Evolutionary conservation across 768 basidiomycete genomes (phyloP).

Genomic region (Boletus barrowsii): DNA sequence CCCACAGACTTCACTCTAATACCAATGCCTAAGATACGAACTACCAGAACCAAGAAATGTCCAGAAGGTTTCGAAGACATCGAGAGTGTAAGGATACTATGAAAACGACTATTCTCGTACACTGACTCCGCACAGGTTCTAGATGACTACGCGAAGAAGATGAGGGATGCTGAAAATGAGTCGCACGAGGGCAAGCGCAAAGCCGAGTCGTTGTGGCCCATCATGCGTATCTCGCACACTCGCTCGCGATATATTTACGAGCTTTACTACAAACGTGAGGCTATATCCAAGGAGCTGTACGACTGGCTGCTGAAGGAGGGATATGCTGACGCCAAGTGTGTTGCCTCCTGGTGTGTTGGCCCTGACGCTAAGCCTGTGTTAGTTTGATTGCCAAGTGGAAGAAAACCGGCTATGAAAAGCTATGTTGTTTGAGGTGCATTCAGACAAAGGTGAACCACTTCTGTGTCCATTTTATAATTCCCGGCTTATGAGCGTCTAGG

Average conservation of each 20-base stretch:
- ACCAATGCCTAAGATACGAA: constrained; percentile 90
- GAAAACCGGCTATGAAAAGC: constrained; percentile 96
- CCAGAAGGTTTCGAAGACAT: constrained; percentile 97
- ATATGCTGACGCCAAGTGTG: constrained; percentile 94
- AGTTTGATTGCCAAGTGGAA: constrained; percentile 99
- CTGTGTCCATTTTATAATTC: constrained; percentile 1
- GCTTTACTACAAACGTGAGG: constrained; percentile 97
- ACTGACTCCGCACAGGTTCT: constrained; percentile 60
- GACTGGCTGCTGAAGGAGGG: constrained; percentile 98
- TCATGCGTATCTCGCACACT: constrained; percentile 97
- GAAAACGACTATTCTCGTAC: neutral
- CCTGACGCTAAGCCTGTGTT: constrained; percentile 6
- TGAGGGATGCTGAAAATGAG: constrained; percentile 99
- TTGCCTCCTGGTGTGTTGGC: constrained; percentile 14
- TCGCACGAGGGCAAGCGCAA: constrained; percentile 97
- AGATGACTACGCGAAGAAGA: constrained; percentile 98
- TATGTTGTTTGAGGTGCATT: constrained; percentile 96
- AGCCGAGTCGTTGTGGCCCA: constrained; percentile 91
- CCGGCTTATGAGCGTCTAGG: constrained; percentile 44
- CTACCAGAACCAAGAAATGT: constrained; percentile 87
- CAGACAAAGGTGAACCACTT: constrained; percentile 69
- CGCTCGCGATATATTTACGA: constrained; percentile 97
- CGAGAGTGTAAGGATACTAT: constrained; percentile 53
- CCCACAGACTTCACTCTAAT: constrained; percentile 14
- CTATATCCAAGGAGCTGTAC: constrained; percentile 87